Evolutionary conservation across 2,329 filamentous ascomycete genomes (phyloP).

Genomic region (Pseudopithomyces maydicus): DNA sequence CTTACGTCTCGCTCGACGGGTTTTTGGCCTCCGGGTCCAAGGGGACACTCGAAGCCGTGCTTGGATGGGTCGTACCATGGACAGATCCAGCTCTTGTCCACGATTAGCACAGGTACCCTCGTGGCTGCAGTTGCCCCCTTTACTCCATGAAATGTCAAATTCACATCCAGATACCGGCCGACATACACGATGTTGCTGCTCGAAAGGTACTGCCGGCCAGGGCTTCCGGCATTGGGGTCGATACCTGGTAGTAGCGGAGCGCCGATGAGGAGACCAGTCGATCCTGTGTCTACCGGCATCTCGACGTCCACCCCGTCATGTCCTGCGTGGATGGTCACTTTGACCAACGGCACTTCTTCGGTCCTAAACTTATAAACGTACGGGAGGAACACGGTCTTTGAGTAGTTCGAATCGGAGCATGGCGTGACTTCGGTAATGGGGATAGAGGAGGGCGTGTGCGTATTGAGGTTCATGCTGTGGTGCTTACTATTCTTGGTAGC

Average conservation of each 20-base stretch:
- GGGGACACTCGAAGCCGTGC: constrained; percentile 34
- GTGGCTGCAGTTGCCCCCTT: constrained; percentile 26
- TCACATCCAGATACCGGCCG: constrained; percentile 35
- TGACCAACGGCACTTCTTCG: constrained; percentile 31
- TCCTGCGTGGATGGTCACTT: constrained; percentile 26
- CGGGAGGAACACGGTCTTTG: constrained; percentile 38
- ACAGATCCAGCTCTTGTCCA: constrained; percentile 40
- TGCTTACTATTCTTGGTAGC: constrained; percentile 1
- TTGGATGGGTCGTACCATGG: constrained; percentile 38
- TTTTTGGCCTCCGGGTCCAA: constrained; percentile 30
- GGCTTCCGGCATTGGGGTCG: constrained; percentile 25
- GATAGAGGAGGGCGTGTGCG: background rate
- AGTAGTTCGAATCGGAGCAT: constrained; percentile 15
- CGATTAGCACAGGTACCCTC: constrained; percentile 35
- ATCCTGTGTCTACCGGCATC: constrained; percentile 43
- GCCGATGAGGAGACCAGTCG: constrained; percentile 41
- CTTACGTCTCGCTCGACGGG: constrained; percentile 30
- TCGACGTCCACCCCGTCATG: constrained; percentile 25
- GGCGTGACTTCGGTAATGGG: background rate
- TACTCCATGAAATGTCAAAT: constrained; percentile 32
- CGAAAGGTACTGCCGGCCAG: constrained; percentile 38
- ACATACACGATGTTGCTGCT: constrained; percentile 43
- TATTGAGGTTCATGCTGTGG: background rate
- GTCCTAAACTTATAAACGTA: constrained; percentile 35
- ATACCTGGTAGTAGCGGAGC: constrained; percentile 37